These are phyloP conservation scores for Podospora pseudocomata DNA, from an alignment of 495 filamentous ascomycete genomes.

Conservation along the genomic window DNA sequence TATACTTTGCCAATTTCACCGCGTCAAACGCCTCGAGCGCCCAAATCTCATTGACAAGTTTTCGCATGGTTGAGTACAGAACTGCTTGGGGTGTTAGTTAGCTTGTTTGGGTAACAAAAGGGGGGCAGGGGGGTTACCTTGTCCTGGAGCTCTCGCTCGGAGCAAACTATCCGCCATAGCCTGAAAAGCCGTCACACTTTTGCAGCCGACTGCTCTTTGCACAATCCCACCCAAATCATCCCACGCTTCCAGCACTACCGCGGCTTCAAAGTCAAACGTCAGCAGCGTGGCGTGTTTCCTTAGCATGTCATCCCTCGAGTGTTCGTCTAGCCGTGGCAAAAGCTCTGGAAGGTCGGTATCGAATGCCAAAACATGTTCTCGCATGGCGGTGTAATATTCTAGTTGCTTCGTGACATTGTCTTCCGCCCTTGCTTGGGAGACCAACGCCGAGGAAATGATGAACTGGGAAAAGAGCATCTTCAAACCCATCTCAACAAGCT, in stretches of 20 bases:
- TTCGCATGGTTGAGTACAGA: slow-evolving; percentile 50
- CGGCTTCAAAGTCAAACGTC: slow-evolving; percentile 74
- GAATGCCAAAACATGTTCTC: slow-evolving; percentile 56
- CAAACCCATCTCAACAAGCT: slow-evolving; percentile 48
- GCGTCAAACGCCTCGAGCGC: slow-evolving; percentile 48
- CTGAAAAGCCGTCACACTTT: slow-evolving; percentile 40
- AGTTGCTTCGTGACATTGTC: slow-evolving; percentile 56
- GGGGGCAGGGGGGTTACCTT: slow-evolving; percentile 30
- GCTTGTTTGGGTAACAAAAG: background rate
- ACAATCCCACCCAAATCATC: slow-evolving; percentile 60
- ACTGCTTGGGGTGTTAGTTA: slow-evolving; percentile 28
- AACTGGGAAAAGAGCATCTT: slow-evolving; percentile 67
- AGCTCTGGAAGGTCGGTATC: slow-evolving; percentile 39
- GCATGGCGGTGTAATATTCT: slow-evolving; percentile 57
- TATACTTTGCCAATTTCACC: slow-evolving; percentile 61
- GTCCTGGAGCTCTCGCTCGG: slow-evolving; percentile 49
- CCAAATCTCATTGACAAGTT: slow-evolving; percentile 63
- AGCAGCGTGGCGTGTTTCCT: slow-evolving; percentile 61
- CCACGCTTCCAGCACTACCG: slow-evolving; percentile 63
- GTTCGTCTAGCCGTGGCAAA: slow-evolving; percentile 41
- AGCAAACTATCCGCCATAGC: slow-evolving; percentile 61
- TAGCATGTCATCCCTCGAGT: slow-evolving; percentile 48
- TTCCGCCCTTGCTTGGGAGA: slow-evolving; percentile 61
- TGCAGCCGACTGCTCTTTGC: slow-evolving; percentile 45
- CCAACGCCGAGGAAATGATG: slow-evolving; percentile 55